These are phyloP conservation scores for Spongispora temasekensis DNA, from an alignment of 1,284 basidiomycete species.

Conservation along the genomic window DNA sequence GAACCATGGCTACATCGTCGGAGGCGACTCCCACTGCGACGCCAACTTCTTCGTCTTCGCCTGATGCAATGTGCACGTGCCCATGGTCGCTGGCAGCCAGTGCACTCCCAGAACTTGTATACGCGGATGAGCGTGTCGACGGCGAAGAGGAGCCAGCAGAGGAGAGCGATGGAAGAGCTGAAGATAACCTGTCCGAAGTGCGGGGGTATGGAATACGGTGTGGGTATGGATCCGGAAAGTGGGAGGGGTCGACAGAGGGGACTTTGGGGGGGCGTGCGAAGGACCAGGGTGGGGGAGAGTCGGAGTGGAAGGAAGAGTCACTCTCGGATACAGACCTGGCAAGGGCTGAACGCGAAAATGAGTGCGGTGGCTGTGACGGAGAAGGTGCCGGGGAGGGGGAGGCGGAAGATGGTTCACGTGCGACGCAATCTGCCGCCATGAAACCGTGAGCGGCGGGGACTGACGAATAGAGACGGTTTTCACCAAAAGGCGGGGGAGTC, in stretches of 20 bases:
- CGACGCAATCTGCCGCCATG: constrained; percentile 14
- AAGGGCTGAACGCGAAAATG: constrained; percentile 31
- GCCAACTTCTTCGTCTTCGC: constrained; percentile 54
- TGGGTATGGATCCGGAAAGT: constrained; percentile 55
- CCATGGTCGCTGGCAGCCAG: constrained; percentile 59
- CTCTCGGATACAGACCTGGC: constrained; percentile 40
- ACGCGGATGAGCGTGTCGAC: constrained; percentile 75
- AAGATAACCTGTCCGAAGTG: constrained; percentile 41
- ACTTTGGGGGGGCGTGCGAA: constrained; percentile 50
- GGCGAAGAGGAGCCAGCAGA: constrained; percentile 66
- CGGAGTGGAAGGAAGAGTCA: constrained; percentile 41
- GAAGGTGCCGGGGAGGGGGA: constrained; percentile 9
- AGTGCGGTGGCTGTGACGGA: constrained; percentile 18
- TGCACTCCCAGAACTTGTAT: constrained; percentile 66
- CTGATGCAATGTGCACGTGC: constrained; percentile 64
- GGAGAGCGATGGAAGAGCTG: constrained; percentile 57
- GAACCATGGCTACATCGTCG: constrained; percentile 61
- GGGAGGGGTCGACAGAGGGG: constrained; percentile 56
- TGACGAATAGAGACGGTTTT: constrained; percentile 24
- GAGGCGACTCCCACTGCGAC: constrained; percentile 59
- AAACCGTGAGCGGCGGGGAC: constrained; percentile 9
- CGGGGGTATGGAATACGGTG: constrained; percentile 33
- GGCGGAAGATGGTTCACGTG: constrained; percentile 11
- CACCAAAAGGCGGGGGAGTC: constrained; percentile 25
- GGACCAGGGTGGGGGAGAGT: constrained; percentile 39